Percentiles rank a stretch among this genome's conserved stretches.
Conservation (phyloP, 345 rosid species). For the Lagerstroemia speciosa region DNA sequence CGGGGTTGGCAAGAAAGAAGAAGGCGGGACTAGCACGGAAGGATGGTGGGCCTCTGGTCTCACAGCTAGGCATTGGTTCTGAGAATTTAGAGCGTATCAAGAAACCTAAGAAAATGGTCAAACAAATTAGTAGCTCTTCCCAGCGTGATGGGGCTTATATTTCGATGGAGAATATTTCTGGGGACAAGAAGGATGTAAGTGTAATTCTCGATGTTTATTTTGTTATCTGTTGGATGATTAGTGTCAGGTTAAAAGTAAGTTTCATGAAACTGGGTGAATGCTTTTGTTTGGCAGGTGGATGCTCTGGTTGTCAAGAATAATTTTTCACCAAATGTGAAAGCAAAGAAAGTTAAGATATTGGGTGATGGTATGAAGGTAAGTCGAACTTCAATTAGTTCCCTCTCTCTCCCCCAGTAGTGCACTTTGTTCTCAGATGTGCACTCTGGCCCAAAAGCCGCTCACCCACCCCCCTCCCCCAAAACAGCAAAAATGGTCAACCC, state of each 20-base stretch:
- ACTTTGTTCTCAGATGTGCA: neutral
- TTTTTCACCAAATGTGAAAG: constrained; percentile 43
- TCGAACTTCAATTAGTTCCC: neutral
- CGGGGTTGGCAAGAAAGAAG: constrained; percentile 58
- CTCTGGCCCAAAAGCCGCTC: no score
- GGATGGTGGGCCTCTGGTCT: constrained; percentile 32
- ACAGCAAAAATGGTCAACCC: no score
- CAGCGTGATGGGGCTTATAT: constrained; percentile 34
- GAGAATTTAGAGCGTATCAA: constrained; percentile 40
- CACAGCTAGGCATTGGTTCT: constrained; percentile 31
- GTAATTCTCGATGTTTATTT: neutral
- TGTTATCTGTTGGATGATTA: neutral
- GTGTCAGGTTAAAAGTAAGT: neutral
- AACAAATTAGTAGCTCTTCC: constrained; percentile 23
- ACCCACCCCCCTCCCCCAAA: no score
- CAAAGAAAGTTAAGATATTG: constrained; percentile 65
- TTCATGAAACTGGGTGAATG: neutral
- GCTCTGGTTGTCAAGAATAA: constrained; percentile 33
- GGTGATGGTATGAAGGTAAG: constrained; percentile 68
- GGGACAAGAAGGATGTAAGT: constrained; percentile 58
- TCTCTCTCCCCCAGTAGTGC: no score
- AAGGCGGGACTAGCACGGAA: constrained; percentile 38
- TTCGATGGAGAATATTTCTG: constrained; percentile 29
- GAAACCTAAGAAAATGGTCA: constrained; percentile 38
- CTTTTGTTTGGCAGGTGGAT: constrained; percentile 47